Conservation (phyloP, 139 green algal genomes). For the Chlamydomonas incerta region DNA sequence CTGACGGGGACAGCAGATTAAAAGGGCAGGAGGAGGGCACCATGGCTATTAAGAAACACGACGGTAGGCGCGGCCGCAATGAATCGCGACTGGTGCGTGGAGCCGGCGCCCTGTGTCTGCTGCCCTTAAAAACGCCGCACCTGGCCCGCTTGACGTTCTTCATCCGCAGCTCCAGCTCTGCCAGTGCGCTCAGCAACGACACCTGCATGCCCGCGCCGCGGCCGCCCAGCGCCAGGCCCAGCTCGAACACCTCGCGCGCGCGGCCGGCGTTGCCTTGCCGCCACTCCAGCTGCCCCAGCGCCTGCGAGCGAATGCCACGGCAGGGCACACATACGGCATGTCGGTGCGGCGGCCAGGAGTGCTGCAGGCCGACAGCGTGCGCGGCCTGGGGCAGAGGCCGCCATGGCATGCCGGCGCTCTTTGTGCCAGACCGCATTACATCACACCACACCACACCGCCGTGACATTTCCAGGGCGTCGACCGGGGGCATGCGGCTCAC, state of each 20-base stretch:
- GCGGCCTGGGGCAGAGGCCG: no score
- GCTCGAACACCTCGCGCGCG: conserved; percentile 62
- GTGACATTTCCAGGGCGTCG: no score
- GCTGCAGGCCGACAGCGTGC: no score
- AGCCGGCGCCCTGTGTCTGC: no score
- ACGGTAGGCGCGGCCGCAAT: no score
- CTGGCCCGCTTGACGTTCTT: conserved; percentile 21
- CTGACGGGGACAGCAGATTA: not conserved
- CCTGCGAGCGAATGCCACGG: conserved; percentile 17
- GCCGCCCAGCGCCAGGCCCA: conserved; percentile 4
- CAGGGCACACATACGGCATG: not conserved
- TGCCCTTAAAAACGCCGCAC: no score
- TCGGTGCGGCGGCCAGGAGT: no score
- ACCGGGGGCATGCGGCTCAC: conserved; percentile 41
- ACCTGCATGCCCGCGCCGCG: conserved; percentile 25
- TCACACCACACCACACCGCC: not conserved
- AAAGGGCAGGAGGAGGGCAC: no score
- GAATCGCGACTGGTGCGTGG: no score
- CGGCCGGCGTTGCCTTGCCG: conserved; percentile 48
- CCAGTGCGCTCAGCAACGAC: conserved; percentile 50
- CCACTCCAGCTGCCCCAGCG: conserved; percentile 64
- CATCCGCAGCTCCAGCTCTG: conserved; percentile 35
- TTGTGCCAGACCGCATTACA: no score
- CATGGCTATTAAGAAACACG: no score
- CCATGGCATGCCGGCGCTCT: no score